Evolutionary conservation across 1,284 basidiomycete genomes (phyloP).

Genomic region (Sanghuangporus baumii): DNA sequence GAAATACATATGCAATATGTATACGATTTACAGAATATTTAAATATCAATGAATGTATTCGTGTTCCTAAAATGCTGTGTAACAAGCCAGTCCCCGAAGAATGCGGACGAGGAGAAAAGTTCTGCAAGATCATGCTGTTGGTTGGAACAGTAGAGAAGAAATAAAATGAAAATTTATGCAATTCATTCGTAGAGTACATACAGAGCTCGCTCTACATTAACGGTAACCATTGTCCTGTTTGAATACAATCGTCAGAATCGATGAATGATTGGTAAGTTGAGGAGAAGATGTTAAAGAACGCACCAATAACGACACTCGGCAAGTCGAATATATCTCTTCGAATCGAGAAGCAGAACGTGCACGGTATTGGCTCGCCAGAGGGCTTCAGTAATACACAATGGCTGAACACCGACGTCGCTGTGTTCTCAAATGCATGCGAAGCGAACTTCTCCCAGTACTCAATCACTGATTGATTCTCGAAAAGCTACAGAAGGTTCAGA

Average conservation of each 20-base stretch:
- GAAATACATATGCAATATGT: too few species aligned
- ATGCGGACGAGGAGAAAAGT: background rate
- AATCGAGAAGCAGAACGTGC: slow-evolving; percentile 92
- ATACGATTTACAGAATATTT: too few species aligned
- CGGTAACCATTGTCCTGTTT: slow-evolving; percentile 73
- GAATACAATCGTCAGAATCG: background rate
- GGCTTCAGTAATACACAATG: slow-evolving; percentile 85
- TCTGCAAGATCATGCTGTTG: background rate
- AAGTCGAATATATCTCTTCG: slow-evolving; percentile 85
- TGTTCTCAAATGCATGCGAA: slow-evolving; percentile 92
- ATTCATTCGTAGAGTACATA: background rate
- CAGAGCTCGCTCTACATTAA: slow-evolving; percentile 41
- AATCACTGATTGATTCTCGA: slow-evolving; percentile 86
- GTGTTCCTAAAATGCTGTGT: too few species aligned
- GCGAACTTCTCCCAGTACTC: slow-evolving; percentile 97
- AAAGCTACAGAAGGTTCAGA: slow-evolving; percentile 45
- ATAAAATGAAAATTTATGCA: background rate
- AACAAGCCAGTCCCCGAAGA: too few species aligned
- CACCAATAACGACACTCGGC: slow-evolving; percentile 83
- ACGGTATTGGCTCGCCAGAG: slow-evolving; percentile 74
- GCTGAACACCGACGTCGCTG: slow-evolving; percentile 90
- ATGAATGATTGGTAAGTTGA: background rate
- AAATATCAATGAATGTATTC: too few species aligned
- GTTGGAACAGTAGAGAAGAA: background rate
- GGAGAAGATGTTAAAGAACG: slow-evolving; percentile 18